Evolutionary conservation across 2,329 filamentous ascomycete genomes (phyloP).

Genomic region (Cadophora sp.): DNA sequence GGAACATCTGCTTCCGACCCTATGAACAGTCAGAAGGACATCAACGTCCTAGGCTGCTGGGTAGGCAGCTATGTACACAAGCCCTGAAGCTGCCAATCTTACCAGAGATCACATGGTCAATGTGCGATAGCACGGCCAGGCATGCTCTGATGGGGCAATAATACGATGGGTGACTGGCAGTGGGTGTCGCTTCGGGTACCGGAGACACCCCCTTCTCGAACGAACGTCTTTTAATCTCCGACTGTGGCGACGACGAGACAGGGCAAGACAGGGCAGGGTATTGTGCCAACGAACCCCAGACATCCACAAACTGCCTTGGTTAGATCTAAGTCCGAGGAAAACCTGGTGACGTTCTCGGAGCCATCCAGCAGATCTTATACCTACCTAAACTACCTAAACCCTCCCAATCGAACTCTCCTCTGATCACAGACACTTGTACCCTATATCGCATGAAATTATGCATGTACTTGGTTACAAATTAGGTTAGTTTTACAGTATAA

Average conservation of each 20-base stretch:
- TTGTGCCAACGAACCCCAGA: constrained; percentile 14
- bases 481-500: background rate
- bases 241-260: constrained; percentile 16
- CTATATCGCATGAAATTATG: constrained; percentile 29
- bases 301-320: constrained; percentile 1
- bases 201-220: constrained; percentile 23
- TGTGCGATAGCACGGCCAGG: constrained; percentile 17
- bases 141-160: constrained; percentile 8
- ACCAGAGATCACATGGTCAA: constrained; percentile 19
- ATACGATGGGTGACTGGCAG: background rate
- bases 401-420: background rate
- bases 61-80: constrained; percentile 2
- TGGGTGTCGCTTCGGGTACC: constrained; percentile 22
- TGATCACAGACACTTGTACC: background rate
- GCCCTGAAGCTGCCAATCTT: constrained; percentile 22
- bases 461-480: background rate
- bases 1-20: constrained; percentile 18
- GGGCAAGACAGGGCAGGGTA: background rate
- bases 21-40: constrained; percentile 9
- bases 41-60: background rate
- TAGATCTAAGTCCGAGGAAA: background rate
- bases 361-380: constrained; percentile 20
- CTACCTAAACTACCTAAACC: background rate
- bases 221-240: constrained; percentile 28
- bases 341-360: constrained; percentile 15